Conservation (phyloP, 371 early-diverging fungal species). For the Mortierella sp. region DNA sequence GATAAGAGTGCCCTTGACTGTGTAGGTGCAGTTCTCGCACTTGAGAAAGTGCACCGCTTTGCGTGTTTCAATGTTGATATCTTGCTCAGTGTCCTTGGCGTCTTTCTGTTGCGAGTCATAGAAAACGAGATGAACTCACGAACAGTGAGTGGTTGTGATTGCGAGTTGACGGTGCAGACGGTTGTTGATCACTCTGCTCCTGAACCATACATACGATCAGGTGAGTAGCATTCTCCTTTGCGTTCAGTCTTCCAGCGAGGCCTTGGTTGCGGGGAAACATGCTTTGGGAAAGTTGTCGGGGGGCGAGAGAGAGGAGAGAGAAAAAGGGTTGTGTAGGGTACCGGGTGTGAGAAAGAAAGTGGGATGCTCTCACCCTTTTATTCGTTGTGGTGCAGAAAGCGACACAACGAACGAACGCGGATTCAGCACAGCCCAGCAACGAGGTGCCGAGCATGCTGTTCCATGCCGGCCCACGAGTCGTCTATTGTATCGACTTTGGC, state of each 20-base stretch:
- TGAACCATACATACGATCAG: slow-evolving; percentile 25
- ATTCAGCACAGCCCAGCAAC: too few species aligned
- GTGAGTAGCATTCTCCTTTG: slow-evolving; percentile 47
- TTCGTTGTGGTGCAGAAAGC: too few species aligned
- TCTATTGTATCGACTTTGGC: too few species aligned
- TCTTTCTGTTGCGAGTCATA: slow-evolving; percentile 6
- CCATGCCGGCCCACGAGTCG: too few species aligned
- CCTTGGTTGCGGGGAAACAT: slow-evolving; percentile 12
- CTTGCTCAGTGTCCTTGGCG: slow-evolving; percentile 13
- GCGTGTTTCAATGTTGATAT: slow-evolving; percentile 27
- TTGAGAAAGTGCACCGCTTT: slow-evolving; percentile 40
- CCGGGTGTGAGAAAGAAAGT: too few species aligned
- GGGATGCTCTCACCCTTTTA: too few species aligned
- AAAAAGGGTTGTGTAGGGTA: too few species aligned
- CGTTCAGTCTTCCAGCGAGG: slow-evolving; percentile 19
- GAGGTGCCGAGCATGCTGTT: too few species aligned
- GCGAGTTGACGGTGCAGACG: too few species aligned
- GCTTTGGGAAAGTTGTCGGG: slow-evolving; percentile 1
- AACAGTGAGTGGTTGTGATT: too few species aligned
- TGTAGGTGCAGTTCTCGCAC: slow-evolving; percentile 44
- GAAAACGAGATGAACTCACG: not conserved
- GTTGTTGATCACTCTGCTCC: not conserved
- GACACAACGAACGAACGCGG: too few species aligned
- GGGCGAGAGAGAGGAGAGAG: too few species aligned
- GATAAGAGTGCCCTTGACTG: slow-evolving; percentile 37